Conservation (phyloP, 2,329 filamentous ascomycete genomes). For the Neurospora sp. region DNA sequence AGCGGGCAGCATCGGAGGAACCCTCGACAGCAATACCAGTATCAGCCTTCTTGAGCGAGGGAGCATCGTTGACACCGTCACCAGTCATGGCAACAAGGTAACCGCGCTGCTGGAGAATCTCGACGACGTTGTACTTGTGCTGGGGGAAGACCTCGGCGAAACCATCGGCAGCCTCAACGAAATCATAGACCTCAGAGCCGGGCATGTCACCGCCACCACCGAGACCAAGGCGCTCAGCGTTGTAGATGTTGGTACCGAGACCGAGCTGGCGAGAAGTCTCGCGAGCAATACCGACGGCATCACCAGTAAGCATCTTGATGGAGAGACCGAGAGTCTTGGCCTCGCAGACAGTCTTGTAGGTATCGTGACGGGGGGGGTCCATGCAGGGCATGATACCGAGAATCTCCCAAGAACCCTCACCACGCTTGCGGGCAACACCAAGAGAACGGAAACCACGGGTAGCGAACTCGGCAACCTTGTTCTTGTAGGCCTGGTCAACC, state of each 20-base stretch:
- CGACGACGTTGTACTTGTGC: conserved; percentile 91
- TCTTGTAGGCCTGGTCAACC: conserved; percentile 77
- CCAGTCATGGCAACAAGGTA: conserved; percentile 94
- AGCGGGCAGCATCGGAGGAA: conserved; percentile 81
- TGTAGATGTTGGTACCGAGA: conserved; percentile 88
- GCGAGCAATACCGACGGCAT: conserved; percentile 85
- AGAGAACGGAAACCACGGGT: conserved; percentile 90
- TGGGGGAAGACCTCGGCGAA: conserved; percentile 92
- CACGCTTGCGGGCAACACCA: conserved; percentile 84
- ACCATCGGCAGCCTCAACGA: conserved; percentile 89
- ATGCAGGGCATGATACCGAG: conserved; percentile 92
- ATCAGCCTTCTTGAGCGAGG: conserved; percentile 90
- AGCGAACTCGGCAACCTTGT: conserved; percentile 85
- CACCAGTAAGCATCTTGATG: conserved; percentile 95
- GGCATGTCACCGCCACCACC: conserved; percentile 87
- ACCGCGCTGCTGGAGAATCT: conserved; percentile 86
- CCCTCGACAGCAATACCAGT: conserved; percentile 93
- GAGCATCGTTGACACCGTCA: conserved; percentile 90
- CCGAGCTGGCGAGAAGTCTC: conserved; percentile 87
- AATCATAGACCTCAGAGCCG: conserved; percentile 88
- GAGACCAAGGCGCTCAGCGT: conserved; percentile 83
- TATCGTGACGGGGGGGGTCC: conserved; percentile 84
- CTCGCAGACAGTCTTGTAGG: conserved; percentile 81
- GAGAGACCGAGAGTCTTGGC: conserved; percentile 79
- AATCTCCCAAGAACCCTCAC: conserved; percentile 75